phyloP scores from a whole-genome alignment of 129 eudicot genomes.

The Gnaphalium uliginosum region DNA sequence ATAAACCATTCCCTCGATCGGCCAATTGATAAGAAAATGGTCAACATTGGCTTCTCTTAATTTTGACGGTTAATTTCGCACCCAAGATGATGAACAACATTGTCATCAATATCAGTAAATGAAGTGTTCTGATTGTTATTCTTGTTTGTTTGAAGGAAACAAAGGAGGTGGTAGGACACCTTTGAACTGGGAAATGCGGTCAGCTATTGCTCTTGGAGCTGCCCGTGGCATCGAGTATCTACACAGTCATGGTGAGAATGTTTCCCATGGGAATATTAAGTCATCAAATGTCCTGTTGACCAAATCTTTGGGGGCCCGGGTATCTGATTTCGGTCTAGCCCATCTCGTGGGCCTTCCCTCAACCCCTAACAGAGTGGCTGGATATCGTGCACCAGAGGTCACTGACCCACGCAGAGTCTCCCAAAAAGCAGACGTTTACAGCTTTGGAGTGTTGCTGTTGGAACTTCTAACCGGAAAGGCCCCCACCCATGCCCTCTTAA shows the following conservation, averaged over 20 bases:
- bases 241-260: slow-evolving; percentile 57
- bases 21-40: neutral
- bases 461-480: slow-evolving; percentile 94
- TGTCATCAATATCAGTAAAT: neutral
- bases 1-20: neutral
- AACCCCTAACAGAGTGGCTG: slow-evolving; percentile 72
- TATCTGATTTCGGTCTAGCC: slow-evolving; percentile 85
- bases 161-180: slow-evolving; percentile 81
- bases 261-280: slow-evolving; percentile 85
- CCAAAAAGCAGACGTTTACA: slow-evolving; percentile 37
- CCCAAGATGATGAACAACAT: neutral
- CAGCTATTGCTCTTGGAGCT: slow-evolving; percentile 81
- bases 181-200: slow-evolving; percentile 39
- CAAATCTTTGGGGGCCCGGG: slow-evolving; percentile 65
- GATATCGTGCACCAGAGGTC: slow-evolving; percentile 96
- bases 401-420: slow-evolving; percentile 76
- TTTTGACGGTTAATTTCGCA: neutral
- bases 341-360: slow-evolving; percentile 69
- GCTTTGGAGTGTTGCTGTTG: slow-evolving; percentile 75
- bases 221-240: slow-evolving; percentile 85
- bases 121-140: slow-evolving; percentile 7
- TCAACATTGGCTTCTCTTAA: neutral
- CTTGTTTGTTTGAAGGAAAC: slow-evolving; percentile 54
- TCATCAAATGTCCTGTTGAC: slow-evolving; percentile 86
- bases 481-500: slow-evolving; percentile 71